Percentiles rank a stretch among this genome's conserved stretches.
These are phyloP conservation scores for Claviceps cyperi DNA, from an alignment of 2,329 filamentous ascomycete species.

Conservation along the genomic window DNA sequence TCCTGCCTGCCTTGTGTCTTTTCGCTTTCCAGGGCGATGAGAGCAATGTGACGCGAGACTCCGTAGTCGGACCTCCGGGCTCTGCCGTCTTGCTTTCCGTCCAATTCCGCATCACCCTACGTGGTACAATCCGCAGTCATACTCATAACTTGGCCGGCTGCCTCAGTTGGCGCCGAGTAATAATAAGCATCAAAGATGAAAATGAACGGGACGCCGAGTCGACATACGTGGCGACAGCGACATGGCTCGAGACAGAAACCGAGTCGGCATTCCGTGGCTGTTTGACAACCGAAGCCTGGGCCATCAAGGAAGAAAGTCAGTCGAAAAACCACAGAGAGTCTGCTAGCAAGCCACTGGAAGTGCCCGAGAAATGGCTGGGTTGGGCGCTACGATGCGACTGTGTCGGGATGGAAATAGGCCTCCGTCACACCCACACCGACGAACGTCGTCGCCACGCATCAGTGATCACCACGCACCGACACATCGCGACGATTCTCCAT, in stretches of 20 bases:
- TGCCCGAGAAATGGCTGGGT: background rate
- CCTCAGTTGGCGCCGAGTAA: background rate
- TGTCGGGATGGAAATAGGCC: background rate
- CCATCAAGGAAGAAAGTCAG: background rate
- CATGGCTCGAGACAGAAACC: background rate
- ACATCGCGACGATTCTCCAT: background rate
- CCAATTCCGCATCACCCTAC: background rate
- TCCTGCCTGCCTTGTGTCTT: background rate
- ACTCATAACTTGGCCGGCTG: background rate
- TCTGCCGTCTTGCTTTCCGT: background rate
- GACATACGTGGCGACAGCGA: background rate
- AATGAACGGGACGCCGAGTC: background rate
- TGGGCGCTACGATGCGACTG: constrained; percentile 4
- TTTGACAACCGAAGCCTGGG: background rate
- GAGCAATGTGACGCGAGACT: background rate
- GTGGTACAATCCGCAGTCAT: background rate
- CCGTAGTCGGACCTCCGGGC: background rate
- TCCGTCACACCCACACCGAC: constrained; percentile 4
- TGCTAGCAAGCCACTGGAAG: background rate
- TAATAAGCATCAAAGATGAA: background rate
- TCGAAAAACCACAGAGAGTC: background rate
- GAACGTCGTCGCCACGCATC: background rate
- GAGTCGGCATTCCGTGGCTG: background rate
- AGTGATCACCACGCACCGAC: background rate
- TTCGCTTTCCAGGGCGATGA: background rate